Evolutionary conservation across 139 green algal genomes (phyloP), one percentile per base, ranked within the genome.

Genomic region (Volvox africanus): DNA sequence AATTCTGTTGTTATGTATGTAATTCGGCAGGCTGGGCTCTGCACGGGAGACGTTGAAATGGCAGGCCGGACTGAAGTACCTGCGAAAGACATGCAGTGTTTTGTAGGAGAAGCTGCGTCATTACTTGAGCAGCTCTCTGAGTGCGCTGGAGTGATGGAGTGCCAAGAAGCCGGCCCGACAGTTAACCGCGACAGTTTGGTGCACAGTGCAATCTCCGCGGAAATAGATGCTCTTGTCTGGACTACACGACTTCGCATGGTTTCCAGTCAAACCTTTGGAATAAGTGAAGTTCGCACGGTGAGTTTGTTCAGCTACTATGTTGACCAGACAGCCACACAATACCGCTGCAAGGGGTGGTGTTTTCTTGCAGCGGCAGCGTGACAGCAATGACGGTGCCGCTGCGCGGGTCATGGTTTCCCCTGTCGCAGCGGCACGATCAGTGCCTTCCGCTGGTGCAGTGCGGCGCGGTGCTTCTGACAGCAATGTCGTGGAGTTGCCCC

Each of bases 401-500:
- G 44, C 44, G 44, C 44, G 6, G 24, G 22, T 28, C 6, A 76
- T 3, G 68, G 26, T 33, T 33, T 2, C 68, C 13, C 68, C 24
- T n/a, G 26, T 28, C 22, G 24, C 24, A 76, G 68, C 68, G 37
- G 44, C 30, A 36, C 21, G 6, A 16, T 24, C 78, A 24, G 37
- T 55, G 6, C 61, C 30, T 50, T 37, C 24, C 12, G 17, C 85
- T 22, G 17, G 26, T 19, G 73, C 32, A 32, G 0, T 36, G 50
- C 44, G 86, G 86, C 30, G 73, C 71, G 6, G 30, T 44, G 73
- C 71, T 90, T 73, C 19, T 90, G 71, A 18, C 71, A 24, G 71
- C 86, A 55, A 73, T 90, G 71, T 73, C 32, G 0, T 90, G 86
- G 86, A 90, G 86, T 44, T 83, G 86, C 21, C 86, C 86, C 11